A percentile compares a stretch with the other conserved stretches of the same genome.
Conservation (phyloP, 1,284 basidiomycete species). For the Heterobasidion occidentale region DNA sequence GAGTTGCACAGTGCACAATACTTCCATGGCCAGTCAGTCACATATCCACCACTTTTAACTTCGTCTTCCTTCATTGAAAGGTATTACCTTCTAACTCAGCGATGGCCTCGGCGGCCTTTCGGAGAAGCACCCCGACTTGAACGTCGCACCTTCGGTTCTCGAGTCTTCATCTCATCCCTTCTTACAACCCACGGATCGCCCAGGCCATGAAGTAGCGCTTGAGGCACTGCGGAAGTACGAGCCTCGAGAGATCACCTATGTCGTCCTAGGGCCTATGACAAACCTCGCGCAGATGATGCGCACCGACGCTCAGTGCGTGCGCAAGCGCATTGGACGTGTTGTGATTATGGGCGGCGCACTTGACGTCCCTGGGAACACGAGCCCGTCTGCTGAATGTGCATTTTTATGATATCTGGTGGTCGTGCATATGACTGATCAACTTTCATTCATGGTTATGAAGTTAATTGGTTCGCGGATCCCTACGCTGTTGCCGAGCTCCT, state of each 20-base stretch:
- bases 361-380: constrained; percentile 89
- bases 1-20: constrained; percentile 77
- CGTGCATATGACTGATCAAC: background rate
- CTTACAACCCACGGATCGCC: constrained; percentile 39
- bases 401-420: background rate
- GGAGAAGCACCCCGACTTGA: constrained; percentile 69
- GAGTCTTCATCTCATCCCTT: constrained; percentile 31
- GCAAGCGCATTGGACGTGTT: constrained; percentile 62
- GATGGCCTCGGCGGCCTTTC: constrained; percentile 77
- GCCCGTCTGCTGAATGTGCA: constrained; percentile 73
- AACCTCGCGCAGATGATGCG: constrained; percentile 72
- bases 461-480: constrained; percentile 95
- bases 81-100: constrained; percentile 23
- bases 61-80: background rate
- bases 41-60: background rate
- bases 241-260: constrained; percentile 69
- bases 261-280: constrained; percentile 85
- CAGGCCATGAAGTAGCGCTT: constrained; percentile 60
- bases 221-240: constrained; percentile 57
- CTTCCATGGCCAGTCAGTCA: constrained; percentile 66
- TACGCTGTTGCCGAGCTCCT: constrained; percentile 71
- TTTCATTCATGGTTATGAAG: constrained; percentile 25
- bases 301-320: constrained; percentile 45
- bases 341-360: constrained; percentile 94
- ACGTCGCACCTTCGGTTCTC: constrained; percentile 27